Base-by-base conservation (phyloP, 495 filamentous ascomycete genomes). In the Patellaria atrata region DNA sequence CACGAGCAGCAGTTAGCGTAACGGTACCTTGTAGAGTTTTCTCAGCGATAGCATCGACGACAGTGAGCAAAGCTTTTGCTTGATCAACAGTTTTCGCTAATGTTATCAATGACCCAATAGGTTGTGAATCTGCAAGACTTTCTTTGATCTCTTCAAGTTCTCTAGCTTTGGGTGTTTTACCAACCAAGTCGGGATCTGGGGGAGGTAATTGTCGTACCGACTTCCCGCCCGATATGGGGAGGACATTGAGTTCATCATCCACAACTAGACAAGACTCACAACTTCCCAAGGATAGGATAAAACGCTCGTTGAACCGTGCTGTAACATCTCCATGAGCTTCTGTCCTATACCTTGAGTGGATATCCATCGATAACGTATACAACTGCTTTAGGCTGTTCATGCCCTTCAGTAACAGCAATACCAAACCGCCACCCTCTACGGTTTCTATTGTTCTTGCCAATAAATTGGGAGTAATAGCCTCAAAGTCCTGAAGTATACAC, bases 321-420 rank as follows among this genome's bases (percentile, higher is more conserved):
- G 82, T 73, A 31, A 99, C 89, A 59, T 99, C 91, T 35, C 79
- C 79, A 54, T 96, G 84, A 4, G 91, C 91, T 54, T 99, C 91
- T 24, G 91, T 99, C 37, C 91, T 68, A 60, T 96, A 99, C 53
- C 91, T 69, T 16, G 89, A 84, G 57, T 99, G 91, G 27, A 94
- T 78, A 54, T 96, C 91, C 91, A 99, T 99, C 18, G 84, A 84
- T 48, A 99, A 54, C 3, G 87, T 94, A 58, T 94, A 99, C 0
- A 99, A 71, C 58, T 99, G 86, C 58, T 94, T 94, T 60, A 99
- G 60, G 56, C 84, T 94, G 45, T 66, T 89, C 86, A 99, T 94
- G 41, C 87, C 82, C 62, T 94, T 96, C 22, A 99, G 56, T 21
- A 99, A 65, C 39, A 99, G 57, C 13, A 99, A 56, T 0, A 96